Conservation (phyloP, 768 basidiomycete species). For the Mycena amicta region DNA sequence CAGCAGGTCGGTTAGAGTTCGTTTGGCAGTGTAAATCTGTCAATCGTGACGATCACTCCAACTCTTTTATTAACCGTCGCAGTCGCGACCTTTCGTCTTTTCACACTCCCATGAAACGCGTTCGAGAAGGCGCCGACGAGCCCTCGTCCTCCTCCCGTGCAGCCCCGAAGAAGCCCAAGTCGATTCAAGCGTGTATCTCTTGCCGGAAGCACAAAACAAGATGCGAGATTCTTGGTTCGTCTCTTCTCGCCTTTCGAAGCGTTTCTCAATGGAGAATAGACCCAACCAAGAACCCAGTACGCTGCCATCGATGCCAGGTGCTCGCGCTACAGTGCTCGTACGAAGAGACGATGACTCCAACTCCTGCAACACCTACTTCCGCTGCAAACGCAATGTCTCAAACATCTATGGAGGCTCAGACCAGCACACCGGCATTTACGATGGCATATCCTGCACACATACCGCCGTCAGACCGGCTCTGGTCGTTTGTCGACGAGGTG, state of each 20-base stretch:
- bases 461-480: conserved; percentile 37
- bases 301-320: conserved; percentile 48
- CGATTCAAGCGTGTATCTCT: conserved; percentile 35
- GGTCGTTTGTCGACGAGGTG: conserved; percentile 40
- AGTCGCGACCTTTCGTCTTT: background rate
- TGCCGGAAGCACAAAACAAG: conserved; percentile 47
- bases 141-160: conserved; percentile 6
- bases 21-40: conserved; percentile 3
- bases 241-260: background rate
- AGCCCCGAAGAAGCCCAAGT: conserved; percentile 35
- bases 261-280: conserved; percentile 2
- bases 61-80: background rate
- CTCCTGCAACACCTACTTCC: conserved; percentile 2
- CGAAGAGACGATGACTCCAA: conserved; percentile 26
- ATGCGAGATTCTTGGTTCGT: conserved; percentile 43
- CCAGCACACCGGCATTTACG: background rate
- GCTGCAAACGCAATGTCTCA: background rate
- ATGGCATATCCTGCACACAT: conserved; percentile 8
- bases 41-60: background rate
- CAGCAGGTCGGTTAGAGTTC: background rate
- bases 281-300: conserved; percentile 26
- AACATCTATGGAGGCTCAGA: background rate
- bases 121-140: conserved; percentile 8
- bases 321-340: conserved; percentile 44
- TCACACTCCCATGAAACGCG: conserved; percentile 15